Conservation (phyloP, 768 basidiomycete genomes). For the Pleurotus ostreatus region DNA sequence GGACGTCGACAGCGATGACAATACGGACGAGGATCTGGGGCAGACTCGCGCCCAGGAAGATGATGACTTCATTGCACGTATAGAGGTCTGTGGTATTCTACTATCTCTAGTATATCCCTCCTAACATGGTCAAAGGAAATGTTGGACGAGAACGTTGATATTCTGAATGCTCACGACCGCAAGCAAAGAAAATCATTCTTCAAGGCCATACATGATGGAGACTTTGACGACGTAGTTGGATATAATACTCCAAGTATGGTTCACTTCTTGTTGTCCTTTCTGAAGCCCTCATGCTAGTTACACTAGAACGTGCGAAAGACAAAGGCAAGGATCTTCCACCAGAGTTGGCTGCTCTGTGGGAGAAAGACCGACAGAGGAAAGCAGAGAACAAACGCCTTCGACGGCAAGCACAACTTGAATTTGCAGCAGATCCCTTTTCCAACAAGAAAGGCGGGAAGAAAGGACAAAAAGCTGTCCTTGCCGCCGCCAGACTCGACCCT, state of each 20-base stretch:
- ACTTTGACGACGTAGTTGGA: conserved; percentile 38
- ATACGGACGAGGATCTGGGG: conserved; percentile 16
- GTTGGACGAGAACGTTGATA: conserved; percentile 54
- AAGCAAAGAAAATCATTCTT: conserved; percentile 56
- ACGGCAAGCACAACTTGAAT: conserved; percentile 47
- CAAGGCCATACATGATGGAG: conserved; percentile 55
- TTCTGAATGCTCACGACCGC: conserved; percentile 39
- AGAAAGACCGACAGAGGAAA: conserved; percentile 79
- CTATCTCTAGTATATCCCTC: background rate
- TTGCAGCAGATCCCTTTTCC: conserved; percentile 59
- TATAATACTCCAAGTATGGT: conserved; percentile 46
- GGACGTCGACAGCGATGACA: conserved; percentile 30
- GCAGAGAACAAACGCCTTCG: conserved; percentile 69
- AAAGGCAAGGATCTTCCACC: conserved; percentile 47
- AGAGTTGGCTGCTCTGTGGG: conserved; percentile 69
- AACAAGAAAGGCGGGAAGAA: conserved; percentile 66
- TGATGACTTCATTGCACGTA: conserved; percentile 50
- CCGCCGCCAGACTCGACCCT: conserved; percentile 48
- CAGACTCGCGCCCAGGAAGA: conserved; percentile 46
- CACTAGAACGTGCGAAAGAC: conserved; percentile 43
- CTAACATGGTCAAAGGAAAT: conserved; percentile 38
- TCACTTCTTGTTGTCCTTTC: background rate
- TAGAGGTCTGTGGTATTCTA: conserved; percentile 40
- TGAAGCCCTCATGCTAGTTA: conserved; percentile 1
- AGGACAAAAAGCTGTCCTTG: conserved; percentile 62